Evolutionary conservation across 306 rosid genomes (phyloP).

Genomic region (Prunus kanzakura): DNA sequence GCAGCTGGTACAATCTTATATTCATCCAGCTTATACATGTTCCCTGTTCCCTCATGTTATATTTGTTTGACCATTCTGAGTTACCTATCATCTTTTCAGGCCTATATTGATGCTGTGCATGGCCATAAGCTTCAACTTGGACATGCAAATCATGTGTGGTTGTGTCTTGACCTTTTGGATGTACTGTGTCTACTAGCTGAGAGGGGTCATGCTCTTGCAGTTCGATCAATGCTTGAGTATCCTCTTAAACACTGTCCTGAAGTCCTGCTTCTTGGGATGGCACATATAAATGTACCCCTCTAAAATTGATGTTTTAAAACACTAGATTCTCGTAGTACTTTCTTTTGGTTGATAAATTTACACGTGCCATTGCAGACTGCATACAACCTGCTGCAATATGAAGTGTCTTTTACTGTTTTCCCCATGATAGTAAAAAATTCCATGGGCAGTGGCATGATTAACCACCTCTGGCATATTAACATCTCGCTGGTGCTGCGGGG

Average conservation of each 20-base stretch:
- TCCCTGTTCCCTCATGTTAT: slow-evolving; percentile 1
- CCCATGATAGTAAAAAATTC: slow-evolving; percentile 63
- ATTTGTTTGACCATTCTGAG: slow-evolving; percentile 3
- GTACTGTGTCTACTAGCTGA: slow-evolving; percentile 86
- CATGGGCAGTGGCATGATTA: slow-evolving; percentile 56
- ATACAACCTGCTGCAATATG: slow-evolving; percentile 83
- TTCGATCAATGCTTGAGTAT: slow-evolving; percentile 70
- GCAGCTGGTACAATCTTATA: slow-evolving; percentile 64
- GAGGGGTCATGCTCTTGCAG: slow-evolving; percentile 85
- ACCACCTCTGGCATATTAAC: slow-evolving; percentile 80
- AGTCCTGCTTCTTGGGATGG: slow-evolving; percentile 87
- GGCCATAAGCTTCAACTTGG: slow-evolving; percentile 78
- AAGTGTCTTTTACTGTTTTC: slow-evolving; percentile 65
- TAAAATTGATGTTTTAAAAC: neutral
- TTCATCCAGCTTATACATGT: slow-evolving; percentile 13
- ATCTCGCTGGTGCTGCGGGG: slow-evolving; percentile 74
- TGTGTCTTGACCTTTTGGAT: slow-evolving; percentile 77
- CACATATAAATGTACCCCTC: slow-evolving; percentile 62
- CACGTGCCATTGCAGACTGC: slow-evolving; percentile 64
- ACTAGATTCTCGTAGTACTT: neutral
- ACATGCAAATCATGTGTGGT: slow-evolving; percentile 90
- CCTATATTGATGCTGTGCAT: slow-evolving; percentile 62
- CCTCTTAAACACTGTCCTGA: slow-evolving; percentile 93
- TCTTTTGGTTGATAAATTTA: slow-evolving; percentile 22
- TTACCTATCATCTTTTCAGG: slow-evolving; percentile 41